Percentiles rank a stretch among this genome's conserved stretches.
These are phyloP conservation scores for Ceratobasidium sp. DNA, from an alignment of 1,284 basidiomycete species.

Conservation along the genomic window DNA sequence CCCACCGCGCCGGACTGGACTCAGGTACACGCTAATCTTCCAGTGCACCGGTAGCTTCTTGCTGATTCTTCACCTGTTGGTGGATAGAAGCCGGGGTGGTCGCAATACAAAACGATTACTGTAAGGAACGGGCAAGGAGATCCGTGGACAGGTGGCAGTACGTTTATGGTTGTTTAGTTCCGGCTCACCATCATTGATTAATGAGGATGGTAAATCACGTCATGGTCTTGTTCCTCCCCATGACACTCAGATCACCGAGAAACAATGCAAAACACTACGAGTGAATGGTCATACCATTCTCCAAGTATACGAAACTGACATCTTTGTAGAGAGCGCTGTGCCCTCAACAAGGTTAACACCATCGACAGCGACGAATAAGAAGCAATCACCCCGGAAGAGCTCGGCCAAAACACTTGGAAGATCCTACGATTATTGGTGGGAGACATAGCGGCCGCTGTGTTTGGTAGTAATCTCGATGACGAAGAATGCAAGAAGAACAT, in stretches of 20 bases:
- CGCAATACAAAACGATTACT: constrained; percentile 12
- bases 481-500: not conserved
- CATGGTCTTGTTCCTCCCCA: not conserved
- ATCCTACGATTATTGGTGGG: not conserved
- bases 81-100: constrained; percentile 7
- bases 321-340: not conserved
- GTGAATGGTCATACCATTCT: not conserved
- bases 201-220: too few relatives aligned
- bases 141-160: too few relatives aligned
- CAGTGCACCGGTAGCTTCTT: not conserved
- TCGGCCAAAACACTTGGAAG: constrained; percentile 3
- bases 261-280: constrained; percentile 1
- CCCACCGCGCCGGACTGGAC: constrained; percentile 15
- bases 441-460: not conserved
- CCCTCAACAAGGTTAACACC: not conserved
- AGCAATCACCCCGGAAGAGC: not conserved
- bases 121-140: constrained; percentile 2
- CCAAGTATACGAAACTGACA: not conserved
- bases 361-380: not conserved
- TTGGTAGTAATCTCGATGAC: constrained; percentile 8
- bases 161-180: too few relatives aligned
- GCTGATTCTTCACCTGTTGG: not conserved
- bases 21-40: not conserved
- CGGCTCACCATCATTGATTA: too few relatives aligned
- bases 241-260: constrained; percentile 1